phyloP scores from a whole-genome alignment of 108 stramenopile species.

The Pseudonitzschia delicatissima region DNA sequence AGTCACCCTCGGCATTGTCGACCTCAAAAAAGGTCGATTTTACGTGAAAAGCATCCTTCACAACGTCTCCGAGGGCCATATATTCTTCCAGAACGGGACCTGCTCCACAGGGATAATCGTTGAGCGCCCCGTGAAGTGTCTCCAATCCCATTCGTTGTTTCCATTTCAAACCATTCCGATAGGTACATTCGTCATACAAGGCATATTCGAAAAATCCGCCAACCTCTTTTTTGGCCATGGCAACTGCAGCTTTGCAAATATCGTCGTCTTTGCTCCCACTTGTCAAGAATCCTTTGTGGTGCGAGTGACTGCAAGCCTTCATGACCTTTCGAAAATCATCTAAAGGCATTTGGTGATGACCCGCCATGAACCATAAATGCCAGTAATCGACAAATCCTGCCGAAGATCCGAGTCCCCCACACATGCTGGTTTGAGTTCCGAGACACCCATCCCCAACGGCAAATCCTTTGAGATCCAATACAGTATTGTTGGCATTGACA shows the following conservation, averaged over 20 bases:
- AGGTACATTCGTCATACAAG: constrained; percentile 73
- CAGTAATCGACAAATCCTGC: constrained; percentile 35
- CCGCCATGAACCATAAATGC: constrained; percentile 62
- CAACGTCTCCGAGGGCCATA: constrained; percentile 27
- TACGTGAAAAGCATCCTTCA: constrained; percentile 63
- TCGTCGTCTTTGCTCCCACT: constrained; percentile 21
- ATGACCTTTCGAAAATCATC: constrained; percentile 48
- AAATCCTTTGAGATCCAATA: constrained; percentile 47
- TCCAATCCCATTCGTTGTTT: constrained; percentile 1
- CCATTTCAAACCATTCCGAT: constrained; percentile 42
- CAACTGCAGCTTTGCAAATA: constrained; percentile 37
- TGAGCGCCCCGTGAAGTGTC: constrained; percentile 35
- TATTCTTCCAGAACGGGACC: constrained; percentile 56
- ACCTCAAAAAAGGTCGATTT: constrained; percentile 45
- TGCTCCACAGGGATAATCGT: constrained; percentile 70
- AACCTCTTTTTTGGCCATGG: constrained; percentile 31
- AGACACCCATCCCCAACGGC: constrained; percentile 86
- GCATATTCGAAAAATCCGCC: constrained; percentile 76
- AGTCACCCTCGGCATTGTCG: constrained; percentile 65
- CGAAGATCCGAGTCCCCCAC: constrained; percentile 23
- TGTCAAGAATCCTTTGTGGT: constrained; percentile 7
- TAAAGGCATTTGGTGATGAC: constrained; percentile 68
- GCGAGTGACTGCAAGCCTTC: constrained; percentile 34
- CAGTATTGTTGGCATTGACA: neutral
- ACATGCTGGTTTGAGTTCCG: constrained; percentile 67